Conservation (phyloP, 305 asterid genomes). For the Petunia hybrid region DNA sequence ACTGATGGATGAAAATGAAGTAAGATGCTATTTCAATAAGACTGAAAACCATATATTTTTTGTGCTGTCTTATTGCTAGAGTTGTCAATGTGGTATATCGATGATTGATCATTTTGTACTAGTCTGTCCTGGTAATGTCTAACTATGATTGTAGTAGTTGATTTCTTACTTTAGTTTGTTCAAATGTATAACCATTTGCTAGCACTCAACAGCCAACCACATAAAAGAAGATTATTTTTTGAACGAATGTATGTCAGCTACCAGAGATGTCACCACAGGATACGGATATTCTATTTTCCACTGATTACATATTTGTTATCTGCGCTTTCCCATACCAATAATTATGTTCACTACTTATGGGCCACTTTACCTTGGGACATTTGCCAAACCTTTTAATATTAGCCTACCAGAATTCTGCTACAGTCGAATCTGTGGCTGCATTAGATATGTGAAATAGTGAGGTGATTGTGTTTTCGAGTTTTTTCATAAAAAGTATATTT, state of each 20-base stretch:
- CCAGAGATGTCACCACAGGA: not conserved
- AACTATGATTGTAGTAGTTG: not conserved
- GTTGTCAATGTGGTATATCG: not conserved
- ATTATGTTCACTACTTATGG: too few relatives aligned
- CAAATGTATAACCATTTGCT: not conserved
- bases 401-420: not conserved
- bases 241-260: not conserved
- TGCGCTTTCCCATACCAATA: not conserved
- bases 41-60: conserved; percentile 15
- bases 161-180: not conserved
- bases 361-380: not conserved
- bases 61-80: not conserved
- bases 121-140: not conserved
- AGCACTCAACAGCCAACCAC: not conserved
- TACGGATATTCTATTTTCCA: not conserved
- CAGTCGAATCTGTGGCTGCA: not conserved
- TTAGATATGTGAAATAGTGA: not conserved
- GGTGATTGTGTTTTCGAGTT: not conserved
- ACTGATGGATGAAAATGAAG: conserved; percentile 93
- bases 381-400: not conserved
- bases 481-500: not conserved
- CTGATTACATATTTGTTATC: conserved; percentile 6
- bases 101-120: conserved; percentile 10
- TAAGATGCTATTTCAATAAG: conserved; percentile 42
- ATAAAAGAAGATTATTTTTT: not conserved